Base-by-base conservation (phyloP, 2,329 filamentous ascomycete genomes). In the Blastomyces silverae region DNA sequence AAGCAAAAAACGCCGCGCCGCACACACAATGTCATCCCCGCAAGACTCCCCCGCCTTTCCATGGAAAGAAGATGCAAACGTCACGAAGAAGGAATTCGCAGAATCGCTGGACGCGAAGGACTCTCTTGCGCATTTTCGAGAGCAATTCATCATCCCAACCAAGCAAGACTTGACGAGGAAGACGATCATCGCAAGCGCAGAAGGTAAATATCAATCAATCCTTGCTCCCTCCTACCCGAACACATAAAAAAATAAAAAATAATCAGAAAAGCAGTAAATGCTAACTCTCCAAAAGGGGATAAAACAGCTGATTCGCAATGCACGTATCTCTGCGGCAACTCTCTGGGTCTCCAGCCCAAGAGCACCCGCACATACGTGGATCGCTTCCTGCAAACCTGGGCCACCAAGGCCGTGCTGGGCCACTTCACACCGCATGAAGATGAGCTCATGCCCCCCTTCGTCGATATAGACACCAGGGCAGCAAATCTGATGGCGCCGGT, bases 321-420 rank as follows among this genome's bases (percentile, higher is more conserved):
- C 66, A 87, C 91, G 66, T 97, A 96, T 76, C 87, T 97, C 68
- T 93, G 91, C 69, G 92, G 92, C 64, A 96, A 96, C 79, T 96
- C 91, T 0, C 83, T 96, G 0, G 92, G 92, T 48, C 84, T 93
- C 3, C 92, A 96, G 75, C 91, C 92, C 56, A 86, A 84, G 67
- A 83, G 84, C 17, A 87, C 88, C 0, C 81, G 84, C 22, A 79
- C 82, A 20, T 87, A 90, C 67, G 78, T 96, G 67, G 80, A 87
- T 57, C 83, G 86, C 5, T 91, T 95, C 69, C 83, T 96, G 0
- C 84, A 89, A 67, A 91, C 90, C 3, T 96, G 92, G 92, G 88
- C 88, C 0, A 88, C 87, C 0, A 89, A 94, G 69, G 92, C 89
- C 22, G 92, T 96, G 28, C 87, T 89, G 52, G 92, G 92, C 0